Base-by-base conservation (phyloP, 495 filamentous ascomycete species). In the Penicillium atrosanguineum region DNA sequence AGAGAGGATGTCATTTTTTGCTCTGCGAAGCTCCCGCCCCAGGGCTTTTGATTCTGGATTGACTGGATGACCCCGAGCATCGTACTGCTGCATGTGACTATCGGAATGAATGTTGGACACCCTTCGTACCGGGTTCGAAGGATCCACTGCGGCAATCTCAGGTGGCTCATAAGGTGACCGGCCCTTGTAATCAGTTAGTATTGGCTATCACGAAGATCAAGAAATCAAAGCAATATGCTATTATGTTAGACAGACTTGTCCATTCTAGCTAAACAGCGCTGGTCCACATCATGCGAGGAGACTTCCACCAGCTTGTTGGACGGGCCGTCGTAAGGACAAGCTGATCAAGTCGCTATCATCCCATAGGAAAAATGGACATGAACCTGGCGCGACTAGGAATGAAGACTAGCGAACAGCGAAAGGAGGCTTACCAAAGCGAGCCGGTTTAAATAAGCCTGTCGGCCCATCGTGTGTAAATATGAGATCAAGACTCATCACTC, bases 141-240 rank as follows among this genome's bases (percentile, higher is more conserved):
- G 59, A 12, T 64, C 59, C 23, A 55, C 52, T 21, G 53, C 28
- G 21, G 57, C 45, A 38, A 48, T 52, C 23, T 72, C 76, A 14
- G 85, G 82, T 46, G 82, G 75, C 59, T 90, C 86, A 52, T 88
- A 90, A 44, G 85, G 86, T 8, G 86, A 89, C 14, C 87, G 81
- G 51, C 87, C 87, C 87, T 87, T 61, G n/a, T 25, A 44, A 38
- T 25, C 18, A 23, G 57, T 73, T 28, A 72, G 57, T 60, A 56
- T 21, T 57, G 31, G 34, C 44, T 44, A 19, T 31, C 38, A 40
- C 43, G 36, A 34, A 19, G 11, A 23, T 11, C 15, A 6, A n/a
- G 16, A 19, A 19, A 18, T 40, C n/a, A 40, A 40, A 40, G 19
- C 19, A 40, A 40, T 9, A 20, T 7, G 38, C 19, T 1, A 40